Evolutionary conservation across 345 rosid species (phyloP), one percentile per base, ranked within the genome.

Genomic region (Gossypium arboreum): DNA sequence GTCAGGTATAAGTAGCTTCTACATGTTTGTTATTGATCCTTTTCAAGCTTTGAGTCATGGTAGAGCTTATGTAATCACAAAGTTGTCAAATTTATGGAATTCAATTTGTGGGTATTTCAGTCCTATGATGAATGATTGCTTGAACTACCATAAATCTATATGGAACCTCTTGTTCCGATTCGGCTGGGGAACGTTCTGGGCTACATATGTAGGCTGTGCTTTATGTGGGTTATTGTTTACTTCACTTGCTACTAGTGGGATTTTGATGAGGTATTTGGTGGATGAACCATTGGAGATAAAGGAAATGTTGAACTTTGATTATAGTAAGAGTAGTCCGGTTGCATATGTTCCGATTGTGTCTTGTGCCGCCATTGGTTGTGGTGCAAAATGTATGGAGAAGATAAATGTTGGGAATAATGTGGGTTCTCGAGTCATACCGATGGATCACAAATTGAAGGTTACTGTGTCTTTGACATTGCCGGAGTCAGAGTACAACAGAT

Each of bases 401-500:
- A 74, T 72, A 59, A 85, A 82, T 22, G 48, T 77, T 74, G 12
- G 43, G 71, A 75, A 27, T 70, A 80, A 68, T 48, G 71, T 68
- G 12, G 66, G 74, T 68, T 44, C 67, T 0, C 79, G 84, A 52
- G 72, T 83, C 75, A 77, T 86, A 71, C 91, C 86, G 12, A 50
- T 70, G 25, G 67, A 71, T 80, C 88, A 90, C 59, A 74, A 82
- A 74, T 67, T 90, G 76, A 82, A 78, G 79, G 86, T 80, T 27
- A 71, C 77, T 1, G 84, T 90, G 67, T 71, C 77, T 12, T 77
- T 88, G 83, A 83, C 85, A 17, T 70, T 95, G 79, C 99, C 99
- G 0, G 98, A 92, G 83, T 95, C 97, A 0, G 84, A 75, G 41
- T 92, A 94, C 71, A 94, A 94, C 83, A 85, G 84, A 84, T 83